Conservation (phyloP, 2,329 filamentous ascomycete species). For the Fusarium napiforme region DNA sequence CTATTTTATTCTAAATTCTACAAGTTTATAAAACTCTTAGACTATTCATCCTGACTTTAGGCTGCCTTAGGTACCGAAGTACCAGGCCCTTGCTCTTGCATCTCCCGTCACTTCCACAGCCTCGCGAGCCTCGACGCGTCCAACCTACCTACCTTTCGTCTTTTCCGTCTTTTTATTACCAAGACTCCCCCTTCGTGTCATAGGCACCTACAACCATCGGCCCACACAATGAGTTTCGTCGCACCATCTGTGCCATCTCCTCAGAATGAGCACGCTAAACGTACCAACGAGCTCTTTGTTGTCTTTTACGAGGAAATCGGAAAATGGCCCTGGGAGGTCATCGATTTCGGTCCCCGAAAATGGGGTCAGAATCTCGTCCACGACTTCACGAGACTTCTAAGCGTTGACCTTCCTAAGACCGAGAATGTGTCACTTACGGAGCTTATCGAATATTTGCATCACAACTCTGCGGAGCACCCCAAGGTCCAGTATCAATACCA, state of each 20-base stretch:
- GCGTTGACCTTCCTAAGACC: background rate
- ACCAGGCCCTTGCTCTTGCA: background rate
- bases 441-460: background rate
- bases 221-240: background rate
- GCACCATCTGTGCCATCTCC: background rate
- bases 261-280: background rate
- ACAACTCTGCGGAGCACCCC: background rate
- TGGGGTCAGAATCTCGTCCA: background rate
- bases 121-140: background rate
- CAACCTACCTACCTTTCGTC: background rate
- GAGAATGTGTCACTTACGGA: background rate
- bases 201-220: background rate
- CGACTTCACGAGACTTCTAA: background rate
- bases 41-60: background rate
- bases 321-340: conserved; percentile 17
- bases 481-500: rapidly evolving
- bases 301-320: background rate
- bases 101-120: background rate
- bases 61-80: background rate
- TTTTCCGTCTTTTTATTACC: background rate
- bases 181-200: background rate
- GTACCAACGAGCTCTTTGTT: rapidly evolving
- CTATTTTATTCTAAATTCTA: rapidly evolving
- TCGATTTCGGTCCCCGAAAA: background rate
- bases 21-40: background rate